Base-by-base conservation (phyloP, 352 stramenopile species). In the Halophytophthora batemanensis region DNA sequence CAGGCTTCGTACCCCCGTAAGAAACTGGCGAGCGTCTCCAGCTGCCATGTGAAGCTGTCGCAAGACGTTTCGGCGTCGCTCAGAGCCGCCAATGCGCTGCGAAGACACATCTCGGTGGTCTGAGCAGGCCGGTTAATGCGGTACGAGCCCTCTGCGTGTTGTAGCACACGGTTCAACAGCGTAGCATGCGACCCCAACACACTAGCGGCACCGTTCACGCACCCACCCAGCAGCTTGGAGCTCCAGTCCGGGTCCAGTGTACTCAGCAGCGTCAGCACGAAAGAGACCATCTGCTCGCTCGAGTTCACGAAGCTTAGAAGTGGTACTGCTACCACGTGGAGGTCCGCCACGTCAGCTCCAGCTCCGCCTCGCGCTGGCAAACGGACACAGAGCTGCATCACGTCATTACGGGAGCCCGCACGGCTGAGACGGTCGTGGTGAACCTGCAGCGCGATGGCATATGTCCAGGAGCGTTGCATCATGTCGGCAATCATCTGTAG, bases 241-340 rank as follows among this genome's bases (percentile, higher is more conserved):
- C 39, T 41, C 58, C 55, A 77, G 13, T 62, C 47, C 6, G 28
- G 15, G 49, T 77, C 68, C 38, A 77, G 35, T 11, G 55, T 36
- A 22, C 34, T 34, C 13, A 77, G 37, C 11, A 43, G 49, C 6
- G 33, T 47, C 15, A 18, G 53, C n/a, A 53, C 7, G 10, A 53
- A 52, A 6, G 31, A 21, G 15, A 42, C 2, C 17, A 42, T 31
- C 34, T 50, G 22, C 19, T 65, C 51, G 8, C 50, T 44, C 4
- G 63, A 61, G 5, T 51, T 28, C 0, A 29, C 41, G 7, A 56
- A 56, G 12, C 54, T 49, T 25, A 37, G 43, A n/a, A 74, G 36
- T 17, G 58, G 53, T 5, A 77, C 23, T 11, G 57, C 61, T 22
- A 69, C 14, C 0, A 77, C 28, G 34, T 77, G 64, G 11, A 72